phyloP scores from a whole-genome alignment of 1,284 basidiomycete genomes.

The Stereum hirsutum region DNA sequence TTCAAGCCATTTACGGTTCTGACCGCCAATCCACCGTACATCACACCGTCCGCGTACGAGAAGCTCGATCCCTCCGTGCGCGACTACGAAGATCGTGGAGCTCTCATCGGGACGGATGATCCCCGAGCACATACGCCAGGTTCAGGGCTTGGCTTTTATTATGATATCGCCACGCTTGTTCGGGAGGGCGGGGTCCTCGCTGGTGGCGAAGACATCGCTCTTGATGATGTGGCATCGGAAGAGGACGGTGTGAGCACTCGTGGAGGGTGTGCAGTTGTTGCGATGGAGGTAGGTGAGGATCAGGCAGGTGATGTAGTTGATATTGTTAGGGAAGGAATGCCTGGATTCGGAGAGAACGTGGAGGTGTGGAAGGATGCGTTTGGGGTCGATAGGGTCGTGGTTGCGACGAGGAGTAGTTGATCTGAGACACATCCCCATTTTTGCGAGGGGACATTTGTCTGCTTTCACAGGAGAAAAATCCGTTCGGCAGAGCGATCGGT shows the following conservation, averaged over 20 bases:
- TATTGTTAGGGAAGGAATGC: constrained; percentile 48
- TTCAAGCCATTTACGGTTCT: constrained; percentile 62
- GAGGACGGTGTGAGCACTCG: no score
- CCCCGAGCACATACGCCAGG: constrained; percentile 16
- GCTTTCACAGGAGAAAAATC: no score
- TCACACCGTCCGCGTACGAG: constrained; percentile 59
- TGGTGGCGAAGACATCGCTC: constrained; percentile 47
- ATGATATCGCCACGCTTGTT: constrained; percentile 55
- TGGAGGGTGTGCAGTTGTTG: not conserved
- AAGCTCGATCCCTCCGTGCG: constrained; percentile 59
- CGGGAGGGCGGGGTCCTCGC: constrained; percentile 35
- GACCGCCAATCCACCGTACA: constrained; percentile 93
- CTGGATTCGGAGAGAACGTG: constrained; percentile 29
- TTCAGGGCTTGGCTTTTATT: constrained; percentile 73
- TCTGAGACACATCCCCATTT: no score
- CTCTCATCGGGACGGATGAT: constrained; percentile 80
- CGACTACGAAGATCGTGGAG: constrained; percentile 71
- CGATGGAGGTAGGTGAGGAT: constrained; percentile 45
- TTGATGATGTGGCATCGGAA: no score
- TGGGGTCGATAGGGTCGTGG: constrained; percentile 56
- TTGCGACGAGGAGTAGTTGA: no score
- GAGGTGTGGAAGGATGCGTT: constrained; percentile 77
- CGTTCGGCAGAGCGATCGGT: no score
- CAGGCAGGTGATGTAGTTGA: constrained; percentile 58
- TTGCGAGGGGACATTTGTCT: no score